phyloP scores from a whole-genome alignment of 2,329 filamentous ascomycete genomes.

The Xylariaceae sp. region DNA sequence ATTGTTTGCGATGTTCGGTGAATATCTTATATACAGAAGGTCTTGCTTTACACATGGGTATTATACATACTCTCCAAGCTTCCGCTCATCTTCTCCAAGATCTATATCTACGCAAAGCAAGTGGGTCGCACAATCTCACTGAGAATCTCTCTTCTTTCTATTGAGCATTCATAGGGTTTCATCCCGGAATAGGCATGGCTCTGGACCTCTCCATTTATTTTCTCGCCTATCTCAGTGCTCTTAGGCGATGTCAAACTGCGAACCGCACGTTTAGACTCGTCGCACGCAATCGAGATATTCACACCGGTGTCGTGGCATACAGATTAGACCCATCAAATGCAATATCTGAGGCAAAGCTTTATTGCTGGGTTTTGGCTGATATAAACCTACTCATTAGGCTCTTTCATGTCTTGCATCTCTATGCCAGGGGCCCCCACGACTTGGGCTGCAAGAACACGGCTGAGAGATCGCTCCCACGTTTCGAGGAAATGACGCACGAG shows the following conservation, averaged over 20 bases:
- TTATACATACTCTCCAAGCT: conserved; percentile 26
- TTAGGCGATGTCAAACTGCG: conserved; percentile 12
- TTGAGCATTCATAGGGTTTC: conserved; percentile 16
- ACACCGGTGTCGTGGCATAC: conserved; percentile 17
- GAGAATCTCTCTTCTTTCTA: conserved; percentile 11
- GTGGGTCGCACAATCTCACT: conserved; percentile 21
- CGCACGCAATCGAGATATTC: conserved; percentile 6
- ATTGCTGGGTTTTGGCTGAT: conserved; percentile 27
- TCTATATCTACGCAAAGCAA: conserved; percentile 15
- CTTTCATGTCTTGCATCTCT: conserved; percentile 25
- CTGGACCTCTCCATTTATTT: conserved; percentile 6
- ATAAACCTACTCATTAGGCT: conserved; percentile 28
- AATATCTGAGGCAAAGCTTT: conserved; percentile 15
- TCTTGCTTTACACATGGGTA: conserved; percentile 3
- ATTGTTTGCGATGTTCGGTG: not conserved
- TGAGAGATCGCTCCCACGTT: conserved; percentile 11
- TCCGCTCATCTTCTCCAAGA: conserved; percentile 8
- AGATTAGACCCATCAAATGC: conserved; percentile 17
- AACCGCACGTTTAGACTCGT: conserved; percentile 1
- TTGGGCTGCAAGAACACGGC: conserved; percentile 11
- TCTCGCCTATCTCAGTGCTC: conserved; percentile 8
- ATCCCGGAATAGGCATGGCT: conserved; percentile 22
- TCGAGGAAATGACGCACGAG: conserved; percentile 3
- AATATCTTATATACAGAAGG: not conserved
- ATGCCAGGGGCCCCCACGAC: conserved; percentile 12